phyloP scores from a whole-genome alignment of 208 protist genomes.

The Acanthamoeba sp. region DNA sequence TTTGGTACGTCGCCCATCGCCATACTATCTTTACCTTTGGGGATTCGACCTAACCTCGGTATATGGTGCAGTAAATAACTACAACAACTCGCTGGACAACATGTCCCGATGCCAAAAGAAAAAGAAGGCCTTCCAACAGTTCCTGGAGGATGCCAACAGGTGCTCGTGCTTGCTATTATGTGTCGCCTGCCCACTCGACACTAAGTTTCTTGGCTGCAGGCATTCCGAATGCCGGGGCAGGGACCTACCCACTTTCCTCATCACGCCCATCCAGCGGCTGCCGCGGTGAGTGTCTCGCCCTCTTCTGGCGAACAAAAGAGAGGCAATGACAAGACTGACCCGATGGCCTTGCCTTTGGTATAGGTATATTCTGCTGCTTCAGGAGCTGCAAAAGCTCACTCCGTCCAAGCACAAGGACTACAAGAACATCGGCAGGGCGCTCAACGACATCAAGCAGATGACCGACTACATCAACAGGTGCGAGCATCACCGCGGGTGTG shows the following conservation, averaged over 20 bases:
- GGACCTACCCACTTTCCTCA: constrained; percentile 45
- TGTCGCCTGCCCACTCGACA: background rate
- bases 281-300: background rate
- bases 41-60: background rate
- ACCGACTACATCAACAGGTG: constrained; percentile 53
- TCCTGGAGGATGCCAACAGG: constrained; percentile 22
- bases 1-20: constrained; percentile 47
- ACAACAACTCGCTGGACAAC: constrained; percentile 48
- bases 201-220: background rate
- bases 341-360: too few species aligned
- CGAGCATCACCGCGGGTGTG: background rate
- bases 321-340: too few species aligned
- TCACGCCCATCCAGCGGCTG: constrained; percentile 49
- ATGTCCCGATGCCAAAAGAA: constrained; percentile 30
- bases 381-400: constrained; percentile 55
- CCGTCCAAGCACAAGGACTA: constrained; percentile 48
- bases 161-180: background rate
- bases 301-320: background rate
- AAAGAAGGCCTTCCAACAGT: constrained; percentile 42
- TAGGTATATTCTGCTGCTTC: constrained; percentile 51
- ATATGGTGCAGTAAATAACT: constrained; percentile 43
- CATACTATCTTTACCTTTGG: background rate
- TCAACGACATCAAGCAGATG: constrained; percentile 56
- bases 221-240: constrained; percentile 3
- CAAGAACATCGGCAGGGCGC: constrained; percentile 26